These are phyloP conservation scores for Solanum virginianum DNA, from an alignment of 257 asterid species.

Conservation along the genomic window DNA sequence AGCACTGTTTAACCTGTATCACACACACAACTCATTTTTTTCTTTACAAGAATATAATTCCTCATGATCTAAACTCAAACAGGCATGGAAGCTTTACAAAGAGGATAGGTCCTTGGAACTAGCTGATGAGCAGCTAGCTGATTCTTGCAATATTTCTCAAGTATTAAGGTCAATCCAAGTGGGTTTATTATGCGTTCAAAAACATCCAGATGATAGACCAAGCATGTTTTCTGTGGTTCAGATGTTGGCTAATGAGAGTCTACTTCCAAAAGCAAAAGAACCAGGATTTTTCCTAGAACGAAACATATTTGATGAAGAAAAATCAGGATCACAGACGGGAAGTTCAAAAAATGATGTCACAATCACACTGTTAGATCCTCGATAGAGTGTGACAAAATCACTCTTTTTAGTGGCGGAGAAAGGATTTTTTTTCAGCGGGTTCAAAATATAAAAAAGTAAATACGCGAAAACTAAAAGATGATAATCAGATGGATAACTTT, in stretches of 20 bases:
- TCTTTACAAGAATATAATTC: not conserved
- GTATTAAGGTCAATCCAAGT: conserved; percentile 1
- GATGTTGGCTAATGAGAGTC: not conserved
- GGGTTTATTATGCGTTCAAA: not conserved
- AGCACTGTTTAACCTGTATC: not conserved
- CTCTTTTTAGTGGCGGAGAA: not conserved
- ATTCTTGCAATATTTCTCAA: not conserved
- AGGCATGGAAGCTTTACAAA: conserved; percentile 5
- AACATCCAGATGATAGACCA: not conserved
- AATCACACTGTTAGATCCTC: not conserved
- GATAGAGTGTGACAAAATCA: not conserved
- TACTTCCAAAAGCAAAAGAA: not conserved
- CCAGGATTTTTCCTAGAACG: not conserved
- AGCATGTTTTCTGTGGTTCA: not conserved
- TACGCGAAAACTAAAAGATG: not conserved
- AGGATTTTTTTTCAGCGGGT: not conserved
- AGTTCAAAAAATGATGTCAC: not conserved
- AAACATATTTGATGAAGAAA: not conserved
- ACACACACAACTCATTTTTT: not conserved
- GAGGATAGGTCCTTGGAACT: not conserved
- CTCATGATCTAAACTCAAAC: not conserved
- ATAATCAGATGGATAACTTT: not conserved
- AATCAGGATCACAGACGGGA: not conserved
- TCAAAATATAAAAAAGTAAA: not conserved
- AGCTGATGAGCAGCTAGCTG: not conserved